phyloP scores from a whole-genome alignment of 257 asterid genomes.

The Lavandula angustifolia region DNA sequence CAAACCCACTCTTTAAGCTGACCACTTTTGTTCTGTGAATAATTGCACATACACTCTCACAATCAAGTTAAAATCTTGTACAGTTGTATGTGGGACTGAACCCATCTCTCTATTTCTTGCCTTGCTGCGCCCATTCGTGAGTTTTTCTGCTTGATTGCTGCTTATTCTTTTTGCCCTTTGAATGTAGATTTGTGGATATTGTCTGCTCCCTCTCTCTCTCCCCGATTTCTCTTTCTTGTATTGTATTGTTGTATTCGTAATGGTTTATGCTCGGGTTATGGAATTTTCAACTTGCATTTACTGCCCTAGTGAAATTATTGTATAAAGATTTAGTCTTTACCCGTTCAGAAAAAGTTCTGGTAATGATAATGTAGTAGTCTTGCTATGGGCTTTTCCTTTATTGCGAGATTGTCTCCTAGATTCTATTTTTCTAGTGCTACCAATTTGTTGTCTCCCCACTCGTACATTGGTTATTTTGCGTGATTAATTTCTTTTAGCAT shows the following conservation, averaged over 20 bases:
- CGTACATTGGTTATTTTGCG: not conserved
- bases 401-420: constrained; percentile 24
- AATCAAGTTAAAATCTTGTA: constrained; percentile 3
- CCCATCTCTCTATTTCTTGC: constrained; percentile 23
- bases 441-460: constrained; percentile 21
- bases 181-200: not conserved
- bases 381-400: constrained; percentile 20
- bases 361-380: not conserved
- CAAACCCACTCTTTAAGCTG: not conserved
- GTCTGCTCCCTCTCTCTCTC: not conserved
- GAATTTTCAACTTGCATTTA: constrained; percentile 21
- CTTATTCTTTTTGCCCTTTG: not conserved
- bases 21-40: not conserved
- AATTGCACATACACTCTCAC: not conserved
- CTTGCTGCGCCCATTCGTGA: constrained; percentile 13
- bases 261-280: constrained; percentile 15
- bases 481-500: constrained; percentile 8
- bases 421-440: constrained; percentile 27
- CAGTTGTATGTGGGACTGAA: constrained; percentile 10
- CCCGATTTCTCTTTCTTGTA: not conserved
- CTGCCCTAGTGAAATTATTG: constrained; percentile 25
- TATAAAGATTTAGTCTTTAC: constrained; percentile 26
- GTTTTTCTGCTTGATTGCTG: constrained; percentile 26
- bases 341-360: not conserved
- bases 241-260: constrained; percentile 14